Conservation (phyloP, 352 stramenopile species). For the Pilasporangium apinafurcum region DNA sequence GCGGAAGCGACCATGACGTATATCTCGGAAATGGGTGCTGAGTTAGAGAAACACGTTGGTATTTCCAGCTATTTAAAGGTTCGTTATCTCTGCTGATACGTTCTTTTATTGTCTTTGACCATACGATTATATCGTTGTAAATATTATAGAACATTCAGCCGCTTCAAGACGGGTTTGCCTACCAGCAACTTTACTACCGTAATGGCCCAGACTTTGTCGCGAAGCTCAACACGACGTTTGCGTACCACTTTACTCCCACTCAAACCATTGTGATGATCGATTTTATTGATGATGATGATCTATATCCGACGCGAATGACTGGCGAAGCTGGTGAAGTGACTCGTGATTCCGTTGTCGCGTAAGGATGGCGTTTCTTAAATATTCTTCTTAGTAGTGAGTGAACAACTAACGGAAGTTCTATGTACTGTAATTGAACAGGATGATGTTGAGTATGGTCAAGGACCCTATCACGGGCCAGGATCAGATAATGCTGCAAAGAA, state of each 20-base stretch:
- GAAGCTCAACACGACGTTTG: conserved; percentile 33
- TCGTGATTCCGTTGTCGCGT: conserved; percentile 26
- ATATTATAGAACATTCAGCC: conserved; percentile 34
- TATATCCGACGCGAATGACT: conserved; percentile 17
- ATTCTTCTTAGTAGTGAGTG: too few species aligned
- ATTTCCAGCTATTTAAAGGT: conserved; percentile 14
- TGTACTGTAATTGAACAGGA: too few species aligned
- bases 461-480: conserved; percentile 22
- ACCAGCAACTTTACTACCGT: conserved; percentile 34
- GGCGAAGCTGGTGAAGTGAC: conserved; percentile 23
- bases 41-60: conserved; percentile 23
- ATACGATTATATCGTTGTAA: too few species aligned
- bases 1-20: conserved; percentile 27
- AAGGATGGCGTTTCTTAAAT: too few species aligned
- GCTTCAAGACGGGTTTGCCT: conserved; percentile 16
- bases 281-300: conserved; percentile 34
- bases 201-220: conserved; percentile 28
- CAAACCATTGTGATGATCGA: conserved; percentile 34
- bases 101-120: too few species aligned
- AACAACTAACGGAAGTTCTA: too few species aligned
- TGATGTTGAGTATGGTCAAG: too few species aligned
- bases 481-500: conserved; percentile 38
- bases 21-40: conserved; percentile 22
- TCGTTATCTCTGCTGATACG: too few species aligned
- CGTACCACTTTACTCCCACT: conserved; percentile 16